Evolutionary conservation across 352 stramenopile genomes (phyloP).

Genomic region (Phytophthora boehmeriae): DNA sequence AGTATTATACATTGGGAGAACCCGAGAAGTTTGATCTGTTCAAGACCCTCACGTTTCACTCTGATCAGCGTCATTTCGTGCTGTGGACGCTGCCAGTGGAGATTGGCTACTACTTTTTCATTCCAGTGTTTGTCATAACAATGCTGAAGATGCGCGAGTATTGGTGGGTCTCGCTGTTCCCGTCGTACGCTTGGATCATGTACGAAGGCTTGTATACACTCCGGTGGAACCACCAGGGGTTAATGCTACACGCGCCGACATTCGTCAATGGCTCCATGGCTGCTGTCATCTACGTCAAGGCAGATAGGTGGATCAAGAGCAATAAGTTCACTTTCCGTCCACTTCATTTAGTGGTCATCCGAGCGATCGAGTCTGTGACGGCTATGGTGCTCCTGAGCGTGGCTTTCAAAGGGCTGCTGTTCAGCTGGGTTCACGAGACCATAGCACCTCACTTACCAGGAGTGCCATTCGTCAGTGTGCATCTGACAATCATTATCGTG

Average conservation of each 20-base stretch:
- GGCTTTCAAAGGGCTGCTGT: conserved; percentile 29
- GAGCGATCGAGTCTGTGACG: conserved; percentile 16
- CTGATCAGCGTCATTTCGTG: conserved; percentile 37
- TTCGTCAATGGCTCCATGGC: conserved; percentile 25
- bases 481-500: conserved; percentile 35
- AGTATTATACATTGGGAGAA: conserved; percentile 30
- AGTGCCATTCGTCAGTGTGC: conserved; percentile 32
- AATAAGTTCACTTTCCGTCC: conserved; percentile 13
- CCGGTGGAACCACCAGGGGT: conserved; percentile 26
- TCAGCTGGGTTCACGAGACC: conserved; percentile 24
- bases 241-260: conserved; percentile 29
- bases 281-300: conserved; percentile 37
- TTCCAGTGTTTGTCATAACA: conserved; percentile 33
- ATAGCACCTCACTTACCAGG: conserved; percentile 16
- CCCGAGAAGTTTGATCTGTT: conserved; percentile 36
- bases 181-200: conserved; percentile 29
- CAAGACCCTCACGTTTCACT: conserved; percentile 47
- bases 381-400: conserved; percentile 32
- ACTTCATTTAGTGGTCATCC: conserved; percentile 12
- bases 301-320: conserved; percentile 18
- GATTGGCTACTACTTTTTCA: conserved; percentile 48
- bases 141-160: conserved; percentile 15
- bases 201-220: conserved; percentile 23
- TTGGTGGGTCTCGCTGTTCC: conserved; percentile 33
- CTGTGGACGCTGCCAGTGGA: conserved; percentile 42